Evolutionary conservation across 495 filamentous ascomycete genomes (phyloP).

Genomic region (Trichoderma reesei): DNA sequence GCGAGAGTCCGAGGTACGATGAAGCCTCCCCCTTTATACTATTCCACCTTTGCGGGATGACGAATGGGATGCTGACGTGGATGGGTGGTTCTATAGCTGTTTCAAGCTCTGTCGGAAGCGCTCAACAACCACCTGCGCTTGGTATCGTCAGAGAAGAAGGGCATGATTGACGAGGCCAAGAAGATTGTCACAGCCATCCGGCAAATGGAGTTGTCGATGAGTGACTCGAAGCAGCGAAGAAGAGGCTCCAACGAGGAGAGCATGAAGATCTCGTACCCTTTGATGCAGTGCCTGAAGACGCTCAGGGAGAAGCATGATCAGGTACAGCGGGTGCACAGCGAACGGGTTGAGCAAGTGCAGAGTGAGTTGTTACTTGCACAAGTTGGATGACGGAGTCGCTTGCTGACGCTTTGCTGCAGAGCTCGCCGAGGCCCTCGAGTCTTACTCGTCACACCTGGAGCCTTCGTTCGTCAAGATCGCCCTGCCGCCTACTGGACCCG

Average conservation of each 20-base stretch:
- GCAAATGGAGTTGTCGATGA: slow-evolving; percentile 88
- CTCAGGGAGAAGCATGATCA: slow-evolving; percentile 79
- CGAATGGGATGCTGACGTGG: slow-evolving; percentile 11
- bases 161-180: slow-evolving; percentile 77
- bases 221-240: slow-evolving; percentile 56
- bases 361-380: slow-evolving; percentile 44
- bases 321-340: slow-evolving; percentile 70
- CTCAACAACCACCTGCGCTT: slow-evolving; percentile 72
- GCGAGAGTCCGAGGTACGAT: slow-evolving; percentile 68
- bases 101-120: slow-evolving; percentile 77
- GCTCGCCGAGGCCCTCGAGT: slow-evolving; percentile 84
- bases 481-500: slow-evolving; percentile 69
- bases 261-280: slow-evolving; percentile 66
- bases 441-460: slow-evolving; percentile 91
- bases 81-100: slow-evolving; percentile 51
- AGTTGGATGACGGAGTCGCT: not conserved
- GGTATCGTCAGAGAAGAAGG: slow-evolving; percentile 77
- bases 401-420: slow-evolving; percentile 39
- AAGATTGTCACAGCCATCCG: slow-evolving; percentile 72
- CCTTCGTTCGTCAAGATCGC: slow-evolving; percentile 68
- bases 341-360: slow-evolving; percentile 88
- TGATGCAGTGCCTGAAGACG: slow-evolving; percentile 62
- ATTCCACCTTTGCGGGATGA: not conserved
- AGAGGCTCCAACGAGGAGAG: slow-evolving; percentile 48
- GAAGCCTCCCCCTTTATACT: slow-evolving; percentile 14